Evolutionary conservation across 2,329 filamentous ascomycete genomes (phyloP), one percentile per base, ranked within the genome.

Genomic region (Knoxdaviesia proteae): DNA sequence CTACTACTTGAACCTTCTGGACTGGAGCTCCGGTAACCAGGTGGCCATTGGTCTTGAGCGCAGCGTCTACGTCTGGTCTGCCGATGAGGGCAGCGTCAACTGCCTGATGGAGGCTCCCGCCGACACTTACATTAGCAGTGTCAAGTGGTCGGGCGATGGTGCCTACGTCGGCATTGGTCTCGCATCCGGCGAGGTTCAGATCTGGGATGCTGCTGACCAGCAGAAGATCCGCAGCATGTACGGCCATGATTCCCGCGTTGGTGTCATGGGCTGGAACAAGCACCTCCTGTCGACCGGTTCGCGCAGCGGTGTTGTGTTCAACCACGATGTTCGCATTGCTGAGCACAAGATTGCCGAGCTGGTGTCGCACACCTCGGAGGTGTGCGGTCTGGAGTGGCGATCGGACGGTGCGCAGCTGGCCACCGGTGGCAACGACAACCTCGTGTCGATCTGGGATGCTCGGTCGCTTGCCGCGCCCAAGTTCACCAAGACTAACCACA

Each of bases 401-500:
- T 79, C 87, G 11, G 90, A 98, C 57, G 90, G 90, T 51, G 84
- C 88, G 42, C 90, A 96, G 68, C 80, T 98, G 47, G 90, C 90
- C 42, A 96, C 90, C 43, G 90, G 90, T 54, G 90, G 87, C 60
- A 98, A 98, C 56, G 90, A 98, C 71, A 98, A 98, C 69, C 71
- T 98, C 44, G 90, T 98, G 51, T 92, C 84, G 54, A 98, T 98
- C 65, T 98, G 90, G 90, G 90, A 98, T 61, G 88, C 90, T 44
- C 84, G 90, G 41, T 90, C 84, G 6, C 71, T 98, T 46, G 78
- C 77, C 11, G 87, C 92, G 7, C 90, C 90, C 59, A 96, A 96
- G 67, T 96, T 96, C 69, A 90, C 86, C 63, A 98, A 98, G 78
- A 94, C 88, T 56, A 98, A 98, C 72, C 90, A 98, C 71, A 90